Base-by-base conservation (phyloP, 805 yeast species). In the Candida multigemmis region DNA sequence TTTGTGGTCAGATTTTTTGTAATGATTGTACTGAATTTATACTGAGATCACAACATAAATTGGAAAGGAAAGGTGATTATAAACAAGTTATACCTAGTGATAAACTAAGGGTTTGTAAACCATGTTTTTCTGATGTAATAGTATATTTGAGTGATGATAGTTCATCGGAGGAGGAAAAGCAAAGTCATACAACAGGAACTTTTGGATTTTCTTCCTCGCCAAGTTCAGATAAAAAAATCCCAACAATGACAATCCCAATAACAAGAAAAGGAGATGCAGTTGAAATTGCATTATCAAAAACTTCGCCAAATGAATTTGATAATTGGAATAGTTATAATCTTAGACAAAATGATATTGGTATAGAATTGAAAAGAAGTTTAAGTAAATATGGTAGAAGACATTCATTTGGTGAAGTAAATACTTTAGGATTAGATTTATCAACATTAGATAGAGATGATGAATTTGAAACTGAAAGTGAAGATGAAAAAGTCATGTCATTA, bases 1-100 rank as follows among this genome's bases (percentile, higher is more conserved):
- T 89, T 19, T 89, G 98, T 54, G 98, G 98, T 2, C 95, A 87
- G 50, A 87, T 89, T 25, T 89, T 87, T 46, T 89, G 98, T 51
- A 68, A 80, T 23, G 65, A 68, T 7, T 89, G 98, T 50, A 84
- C 96, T 0, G 56, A 71, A 3, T 69, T 85, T 40, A 59, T 42
- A 56, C 84, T 42, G 44, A 80, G 33, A 84, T 91, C 25, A 19
- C 62, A 60, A 33, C 65, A 61, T 33, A 58, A 56, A 27, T 61
- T 56, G 27, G 60, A 59, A 30, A 31, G 63, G 22, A 49, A 38
- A 21, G 27, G 44, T 12, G 33, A 35, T 4, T 34, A 41, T 68
- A 72, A 27, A 64, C 64, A 48, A 65, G 83, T 60, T 38, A n/a
- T n/a, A n/a, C n/a, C n/a, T n/a, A 62, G 62, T 14, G 93, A 87